phyloP scores from a whole-genome alignment of 805 yeast species.

The Ogataea haglerorum region DNA sequence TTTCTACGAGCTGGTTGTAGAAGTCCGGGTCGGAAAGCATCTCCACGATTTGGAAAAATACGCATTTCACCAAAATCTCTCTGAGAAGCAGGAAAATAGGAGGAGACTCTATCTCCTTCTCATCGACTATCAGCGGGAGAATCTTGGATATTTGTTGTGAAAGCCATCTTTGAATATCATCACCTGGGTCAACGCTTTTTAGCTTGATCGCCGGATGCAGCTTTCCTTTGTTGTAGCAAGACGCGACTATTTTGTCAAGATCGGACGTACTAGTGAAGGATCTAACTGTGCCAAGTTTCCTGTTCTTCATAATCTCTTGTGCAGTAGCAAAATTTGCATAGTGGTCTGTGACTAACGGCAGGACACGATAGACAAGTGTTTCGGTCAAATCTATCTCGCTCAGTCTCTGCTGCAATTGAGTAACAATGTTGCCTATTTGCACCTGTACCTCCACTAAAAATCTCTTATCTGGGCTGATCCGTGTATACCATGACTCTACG shows the following conservation, averaged over 20 bases:
- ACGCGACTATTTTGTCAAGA: constrained; percentile 39
- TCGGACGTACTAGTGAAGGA: constrained; percentile 31
- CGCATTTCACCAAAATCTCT: constrained; percentile 60
- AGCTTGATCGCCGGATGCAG: constrained; percentile 56
- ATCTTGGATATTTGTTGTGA: constrained; percentile 39
- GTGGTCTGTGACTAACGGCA: constrained; percentile 70
- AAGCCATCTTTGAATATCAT: constrained; percentile 49
- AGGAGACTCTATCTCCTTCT: constrained; percentile 43
- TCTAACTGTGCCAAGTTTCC: constrained; percentile 18
- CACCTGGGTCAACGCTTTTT: constrained; percentile 34
- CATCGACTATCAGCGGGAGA: constrained; percentile 49
- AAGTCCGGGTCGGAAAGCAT: constrained; percentile 71
- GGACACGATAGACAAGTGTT: constrained; percentile 50
- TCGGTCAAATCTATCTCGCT: constrained; percentile 49
- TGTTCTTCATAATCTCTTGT: constrained; percentile 34
- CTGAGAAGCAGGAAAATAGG: constrained; percentile 49
- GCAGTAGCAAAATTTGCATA: constrained; percentile 48
- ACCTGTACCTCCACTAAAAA: constrained; percentile 42
- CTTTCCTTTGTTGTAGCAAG: constrained; percentile 46
- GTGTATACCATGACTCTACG: constrained; percentile 52
- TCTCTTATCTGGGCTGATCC: constrained; percentile 38
- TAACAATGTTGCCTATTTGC: constrained; percentile 42
- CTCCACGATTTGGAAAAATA: constrained; percentile 47
- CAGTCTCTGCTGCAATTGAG: constrained; percentile 41
- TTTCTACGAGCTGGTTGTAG: constrained; percentile 64